Conservation (phyloP, 2,329 filamentous ascomycete genomes). For the Cordyceps pruinosa region DNA sequence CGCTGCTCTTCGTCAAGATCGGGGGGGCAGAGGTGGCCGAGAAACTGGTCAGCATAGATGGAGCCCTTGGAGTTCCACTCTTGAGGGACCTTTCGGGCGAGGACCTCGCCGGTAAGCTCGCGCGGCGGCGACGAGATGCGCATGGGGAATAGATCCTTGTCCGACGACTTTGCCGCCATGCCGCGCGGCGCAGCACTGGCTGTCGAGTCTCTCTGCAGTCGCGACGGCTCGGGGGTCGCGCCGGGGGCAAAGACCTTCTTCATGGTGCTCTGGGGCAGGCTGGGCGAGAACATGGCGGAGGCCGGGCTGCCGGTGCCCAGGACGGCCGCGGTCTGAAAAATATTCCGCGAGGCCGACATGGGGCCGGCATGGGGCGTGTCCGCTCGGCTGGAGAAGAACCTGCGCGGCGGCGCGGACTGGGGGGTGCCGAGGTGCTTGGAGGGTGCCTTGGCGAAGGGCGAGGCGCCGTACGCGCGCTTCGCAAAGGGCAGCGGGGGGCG, state of each 20-base stretch:
- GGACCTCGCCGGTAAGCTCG: constrained; percentile 47
- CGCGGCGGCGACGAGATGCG: constrained; percentile 51
- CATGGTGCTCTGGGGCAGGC: constrained; percentile 36
- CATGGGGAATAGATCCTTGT: constrained; percentile 50
- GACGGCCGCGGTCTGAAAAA: constrained; percentile 35
- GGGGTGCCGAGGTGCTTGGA: constrained; percentile 33
- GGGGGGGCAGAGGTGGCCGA: constrained; percentile 49
- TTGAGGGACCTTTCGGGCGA: constrained; percentile 47
- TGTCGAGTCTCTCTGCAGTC: constrained; percentile 38
- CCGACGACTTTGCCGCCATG: constrained; percentile 41
- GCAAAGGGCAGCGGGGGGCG: constrained; percentile 37
- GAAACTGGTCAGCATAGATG: constrained; percentile 54
- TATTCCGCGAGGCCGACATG: constrained; percentile 32
- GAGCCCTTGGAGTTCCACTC: constrained; percentile 45
- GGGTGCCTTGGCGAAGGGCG: constrained; percentile 24
- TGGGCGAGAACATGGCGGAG: constrained; percentile 37
- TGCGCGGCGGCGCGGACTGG: constrained; percentile 30
- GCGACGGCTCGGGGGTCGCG: constrained; percentile 36
- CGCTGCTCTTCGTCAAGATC: constrained; percentile 53
- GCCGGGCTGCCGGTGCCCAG: constrained; percentile 27
- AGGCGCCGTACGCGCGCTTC: constrained; percentile 34
- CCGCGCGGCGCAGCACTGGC: constrained; percentile 42
- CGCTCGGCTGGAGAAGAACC: constrained; percentile 29
- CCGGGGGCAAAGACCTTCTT: constrained; percentile 42
- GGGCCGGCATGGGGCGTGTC: constrained; percentile 29